Evolutionary conservation across 805 yeast species (phyloP), one percentile per base, ranked within the genome.

Genomic region (Ogataea neopini): DNA sequence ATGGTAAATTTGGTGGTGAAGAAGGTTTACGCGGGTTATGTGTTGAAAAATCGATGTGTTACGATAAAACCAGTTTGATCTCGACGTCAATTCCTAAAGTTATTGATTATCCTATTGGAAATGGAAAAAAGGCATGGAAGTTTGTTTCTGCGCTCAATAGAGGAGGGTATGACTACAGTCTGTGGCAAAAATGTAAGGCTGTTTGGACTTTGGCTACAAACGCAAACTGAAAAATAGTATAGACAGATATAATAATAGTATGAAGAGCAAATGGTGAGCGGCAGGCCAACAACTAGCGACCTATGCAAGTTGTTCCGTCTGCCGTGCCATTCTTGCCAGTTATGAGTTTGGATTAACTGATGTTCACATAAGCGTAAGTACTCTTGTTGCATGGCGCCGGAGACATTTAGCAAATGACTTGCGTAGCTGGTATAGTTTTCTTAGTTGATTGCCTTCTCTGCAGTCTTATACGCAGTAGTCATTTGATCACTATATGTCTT

Each of bases 1-100:
- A 90, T 62, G 99, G 99, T 48, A 92, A 92, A 64, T 94, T 94
- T 71, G 96, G 97, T 18, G 99, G 99, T 40, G 96, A 86, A 63
- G 99, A 94, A 73, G 99, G 99, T 1, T 74, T 94, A 36, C 80
- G 88, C 34, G 97, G 97, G 0, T 72, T 94, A 38, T 92, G 98
- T 65, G 76, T 83, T 47, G 87, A 89, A 45, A 94, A 94, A 63
- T 83, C 95, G 37, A 80, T 94, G 3, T 90, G 96, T 50, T 86
- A 79, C 72, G 98, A 94, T 69, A 82, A 80, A 53, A 77, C 85
- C 39, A 83, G 92, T 19, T 80, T 88, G 56, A 74, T 94, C 11
- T 81, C 90, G 6, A 87, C 96, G 1, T 75, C 80, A 41, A 90
- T 94, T 33, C 99, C 99, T 2, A 80, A 81, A 32, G 89, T 92